Evolutionary conservation across 1,284 basidiomycete species (phyloP), one percentile per base, ranked within the genome.

Genomic region (Rhizoctonia solani): DNA sequence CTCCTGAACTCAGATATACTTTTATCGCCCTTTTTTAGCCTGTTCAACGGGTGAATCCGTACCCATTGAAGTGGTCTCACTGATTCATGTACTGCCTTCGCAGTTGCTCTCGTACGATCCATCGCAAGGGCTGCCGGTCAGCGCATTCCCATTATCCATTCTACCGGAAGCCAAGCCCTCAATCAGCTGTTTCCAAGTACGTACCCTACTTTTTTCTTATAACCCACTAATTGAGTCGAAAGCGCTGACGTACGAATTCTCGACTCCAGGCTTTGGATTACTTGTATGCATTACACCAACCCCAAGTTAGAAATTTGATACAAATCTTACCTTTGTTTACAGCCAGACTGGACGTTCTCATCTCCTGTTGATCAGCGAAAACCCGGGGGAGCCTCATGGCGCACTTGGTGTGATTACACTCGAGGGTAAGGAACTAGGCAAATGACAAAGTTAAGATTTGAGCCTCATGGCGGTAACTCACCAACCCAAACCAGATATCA

Each of bases 281-380:
- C 78, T 90, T 94, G 92, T 90, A 72, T 66, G 85, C 75, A 3
- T 41, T 53, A 23, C 4, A 19, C 30, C 27, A 32, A 39, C 47
- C 32, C 21, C 29, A 34, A 21, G 32, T 53, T 30, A 16, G 16
- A 55, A 23, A 44, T 23, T 21, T 21, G 32, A 34, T 44, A 34
- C 46, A 16, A 34, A 53, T 25, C 71, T 29, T 71, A 70, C 58
- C 76, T 78, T 71, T 78, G 79, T 73, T 77, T 81, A 76, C 73
- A 95, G 93, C 83, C 96, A 98, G 82, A 96, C 94, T 1, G 96
- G 96, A 5, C 87, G 95, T 55, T 93, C 94, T 0, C 96, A 99
- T 78, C 82, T 98, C 71, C 82, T 99, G 23, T 81, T 99, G 25
- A 86, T 99, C 39, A 94, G 90, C 72, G 82, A 82, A 11, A 90